Evolutionary conservation across 352 stramenopile species (phyloP).

Genomic region (Blastocystis sp.): DNA sequence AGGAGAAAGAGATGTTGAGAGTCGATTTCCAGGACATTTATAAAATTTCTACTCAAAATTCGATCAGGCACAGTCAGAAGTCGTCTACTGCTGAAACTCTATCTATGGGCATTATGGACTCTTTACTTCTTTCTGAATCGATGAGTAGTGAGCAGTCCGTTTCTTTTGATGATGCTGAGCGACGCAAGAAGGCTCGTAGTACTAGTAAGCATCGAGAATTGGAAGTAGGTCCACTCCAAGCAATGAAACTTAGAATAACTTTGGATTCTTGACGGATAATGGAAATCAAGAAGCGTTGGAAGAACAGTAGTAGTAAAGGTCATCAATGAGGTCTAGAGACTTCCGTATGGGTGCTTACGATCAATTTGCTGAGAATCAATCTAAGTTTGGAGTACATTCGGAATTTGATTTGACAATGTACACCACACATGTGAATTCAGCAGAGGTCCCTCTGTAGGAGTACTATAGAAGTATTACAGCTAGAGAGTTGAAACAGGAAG

Average conservation of each 20-base stretch:
- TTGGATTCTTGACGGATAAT: slow-evolving; percentile 14
- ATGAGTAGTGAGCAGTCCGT: neutral
- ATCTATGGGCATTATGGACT: slow-evolving; percentile 56
- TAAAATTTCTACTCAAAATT: neutral
- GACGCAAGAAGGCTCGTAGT: neutral
- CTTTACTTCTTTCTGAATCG: neutral
- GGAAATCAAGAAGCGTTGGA: neutral
- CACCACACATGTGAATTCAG: slow-evolving; percentile 22
- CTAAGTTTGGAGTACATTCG: slow-evolving; percentile 37
- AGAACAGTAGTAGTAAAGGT: neutral
- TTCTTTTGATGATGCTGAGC: slow-evolving; percentile 43
- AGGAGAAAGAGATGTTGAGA: neutral
- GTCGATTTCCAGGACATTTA: slow-evolving; percentile 15
- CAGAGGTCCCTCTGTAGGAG: slow-evolving; percentile 6
- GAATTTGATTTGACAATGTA: slow-evolving; percentile 57
- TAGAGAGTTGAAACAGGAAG: slow-evolving; percentile 20
- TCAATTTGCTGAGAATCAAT: slow-evolving; percentile 45
- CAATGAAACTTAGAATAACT: neutral
- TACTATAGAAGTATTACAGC: neutral
- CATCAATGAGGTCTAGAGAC: neutral
- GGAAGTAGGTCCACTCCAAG: neutral
- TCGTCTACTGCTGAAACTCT: neutral
- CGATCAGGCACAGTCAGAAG: neutral
- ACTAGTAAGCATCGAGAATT: neutral
- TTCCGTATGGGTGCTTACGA: slow-evolving; percentile 57